Conservation (phyloP, 1,284 basidiomycete genomes). For the Ceratobasidium sp. region DNA sequence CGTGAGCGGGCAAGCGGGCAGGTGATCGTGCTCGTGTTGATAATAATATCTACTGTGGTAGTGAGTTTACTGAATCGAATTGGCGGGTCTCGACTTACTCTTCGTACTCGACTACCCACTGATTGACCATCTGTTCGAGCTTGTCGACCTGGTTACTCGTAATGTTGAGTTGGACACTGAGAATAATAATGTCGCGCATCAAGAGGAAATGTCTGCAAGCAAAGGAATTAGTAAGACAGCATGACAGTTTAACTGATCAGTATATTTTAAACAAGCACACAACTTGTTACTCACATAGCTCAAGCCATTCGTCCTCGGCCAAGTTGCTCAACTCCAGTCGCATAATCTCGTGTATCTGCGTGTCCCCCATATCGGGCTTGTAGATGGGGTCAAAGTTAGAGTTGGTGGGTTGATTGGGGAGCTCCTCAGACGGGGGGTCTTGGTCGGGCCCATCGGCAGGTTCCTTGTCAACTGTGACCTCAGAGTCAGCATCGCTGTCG, state of each 20-base stretch:
- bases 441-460: background rate
- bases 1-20: slow-evolving; percentile 56
- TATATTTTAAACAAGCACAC: background rate
- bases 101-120: slow-evolving; percentile 61
- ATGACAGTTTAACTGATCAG: background rate
- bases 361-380: background rate
- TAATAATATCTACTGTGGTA: slow-evolving; percentile 56
- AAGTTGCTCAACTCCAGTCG: background rate
- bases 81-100: slow-evolving; percentile 49
- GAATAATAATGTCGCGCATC: slow-evolving; percentile 54
- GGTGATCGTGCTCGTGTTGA: slow-evolving; percentile 51
- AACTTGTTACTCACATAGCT: background rate
- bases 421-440: background rate
- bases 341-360: background rate
- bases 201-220: too few species aligned
- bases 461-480: background rate
- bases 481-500: background rate
- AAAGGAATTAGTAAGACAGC: too few species aligned
- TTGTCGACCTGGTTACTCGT: slow-evolving; percentile 52
- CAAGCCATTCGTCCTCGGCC: background rate
- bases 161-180: slow-evolving; percentile 59
- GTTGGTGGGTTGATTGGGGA: background rate
- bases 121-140: slow-evolving; percentile 54
- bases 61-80: background rate
- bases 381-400: background rate